A percentile compares a stretch with the other conserved stretches of the same genome.
Conservation (phyloP, 352 stramenopile genomes). For the Pythium folliculosum region DNA sequence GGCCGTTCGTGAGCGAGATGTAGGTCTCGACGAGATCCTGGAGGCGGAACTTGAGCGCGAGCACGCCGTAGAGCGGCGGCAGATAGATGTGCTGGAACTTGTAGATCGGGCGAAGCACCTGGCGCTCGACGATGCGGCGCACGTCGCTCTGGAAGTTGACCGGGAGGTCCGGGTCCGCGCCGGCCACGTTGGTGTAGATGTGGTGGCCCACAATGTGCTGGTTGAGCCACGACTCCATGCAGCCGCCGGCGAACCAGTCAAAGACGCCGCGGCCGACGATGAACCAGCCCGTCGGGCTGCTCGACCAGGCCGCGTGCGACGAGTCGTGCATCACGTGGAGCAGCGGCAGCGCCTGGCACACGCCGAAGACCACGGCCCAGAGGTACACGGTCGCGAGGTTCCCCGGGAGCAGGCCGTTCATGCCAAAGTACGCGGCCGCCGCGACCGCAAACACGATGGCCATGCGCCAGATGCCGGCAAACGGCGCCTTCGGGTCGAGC, state of each 20-base stretch:
- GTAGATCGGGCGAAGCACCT: conserved; percentile 85
- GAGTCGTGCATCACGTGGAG: conserved; percentile 94
- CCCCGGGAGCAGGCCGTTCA: conserved; percentile 66
- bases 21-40: conserved; percentile 93
- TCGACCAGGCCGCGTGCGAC: conserved; percentile 89
- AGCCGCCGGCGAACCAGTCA: conserved; percentile 91
- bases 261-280: conserved; percentile 81
- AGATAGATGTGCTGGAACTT: conserved; percentile 94
- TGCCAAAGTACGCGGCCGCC: conserved; percentile 69
- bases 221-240: conserved; percentile 93
- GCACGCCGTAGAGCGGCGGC: conserved; percentile 92
- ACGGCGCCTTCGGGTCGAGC: conserved; percentile 81
- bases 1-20: conserved; percentile 82
- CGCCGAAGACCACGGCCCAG: conserved; percentile 82
- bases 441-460: conserved; percentile 69
- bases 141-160: conserved; percentile 87
- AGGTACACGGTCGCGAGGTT: conserved; percentile 65
- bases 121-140: conserved; percentile 83
- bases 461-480: conserved; percentile 89
- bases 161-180: conserved; percentile 93
- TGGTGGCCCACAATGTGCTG: conserved; percentile 96
- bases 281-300: conserved; percentile 69
- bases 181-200: conserved; percentile 94
- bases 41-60: conserved; percentile 93
- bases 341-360: conserved; percentile 88